Base-by-base conservation (phyloP, 768 basidiomycete species). In the Leccinum ochraceum region DNA sequence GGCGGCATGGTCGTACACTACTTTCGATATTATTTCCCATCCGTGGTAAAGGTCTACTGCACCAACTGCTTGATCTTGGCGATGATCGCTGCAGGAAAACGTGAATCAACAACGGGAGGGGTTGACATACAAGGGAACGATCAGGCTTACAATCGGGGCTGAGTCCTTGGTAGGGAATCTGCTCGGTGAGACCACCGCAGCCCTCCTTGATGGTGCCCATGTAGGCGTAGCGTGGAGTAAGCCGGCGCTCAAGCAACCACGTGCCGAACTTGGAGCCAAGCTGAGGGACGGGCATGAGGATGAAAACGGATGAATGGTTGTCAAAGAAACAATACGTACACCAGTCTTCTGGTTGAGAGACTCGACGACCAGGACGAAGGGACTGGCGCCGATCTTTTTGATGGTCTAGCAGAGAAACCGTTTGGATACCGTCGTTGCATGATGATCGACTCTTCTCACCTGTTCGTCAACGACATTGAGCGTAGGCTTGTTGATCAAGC, bases 311-410 rank as follows among this genome's bases (percentile, higher is more conserved):
- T 11, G 53, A 36, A 10, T 5, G 10, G 24, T 2, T 2, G 17
- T 54, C 36, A 46, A 32, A 11, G 22, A 8, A 26, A 42, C n/a
- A 51, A 28, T 9, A 72, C 79, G 56, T 71, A 82, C 78, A n/a
- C 92, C 93, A 8, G 92, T 95, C 85, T 92, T 93, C 76, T 89
- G 89, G 78, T 91, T 94, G 59, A 90, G 80, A 17, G 90, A 89
- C 77, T 95, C 93, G 16, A 89, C 91, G 44, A 95, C 85, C 32
- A 95, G 81, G 30, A 94, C 91, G 74, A 94, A 94, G 20, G 83
- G 83, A 65, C 83, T 88, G 26, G 78, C 66, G 8, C 93, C 93
- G 50, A 90, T 82, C 79, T 91, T 90, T 72, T 70, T 80, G 65
- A 90, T 85, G 22, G 76, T 80, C 83, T 87, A 59, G 26, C 28